Evolutionary conservation across 2,329 filamentous ascomycete genomes (phyloP).

Genomic region (Gnomoniopsis sp.): DNA sequence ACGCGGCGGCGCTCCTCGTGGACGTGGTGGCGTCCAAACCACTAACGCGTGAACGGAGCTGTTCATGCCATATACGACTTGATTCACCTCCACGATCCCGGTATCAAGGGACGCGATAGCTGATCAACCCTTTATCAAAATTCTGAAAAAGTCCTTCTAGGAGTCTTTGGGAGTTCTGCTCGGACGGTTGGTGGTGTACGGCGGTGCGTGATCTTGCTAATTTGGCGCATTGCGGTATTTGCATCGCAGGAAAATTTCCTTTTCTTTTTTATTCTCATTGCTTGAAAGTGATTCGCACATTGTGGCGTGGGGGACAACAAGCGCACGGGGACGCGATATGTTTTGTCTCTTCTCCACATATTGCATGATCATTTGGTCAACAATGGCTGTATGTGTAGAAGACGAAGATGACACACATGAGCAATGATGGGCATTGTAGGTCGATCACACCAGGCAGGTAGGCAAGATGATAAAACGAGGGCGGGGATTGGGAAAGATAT

Average conservation of each 20-base stretch:
- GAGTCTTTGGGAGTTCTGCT: constrained; percentile 19
- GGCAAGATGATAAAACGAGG: neutral
- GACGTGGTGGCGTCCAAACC: constrained; percentile 56
- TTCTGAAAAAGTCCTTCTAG: constrained; percentile 16
- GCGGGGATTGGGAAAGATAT: neutral
- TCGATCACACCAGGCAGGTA: constrained; percentile 7
- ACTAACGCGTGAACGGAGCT: constrained; percentile 44
- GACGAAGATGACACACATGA: constrained; percentile 15
- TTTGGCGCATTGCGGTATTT: constrained; percentile 18
- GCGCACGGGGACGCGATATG: neutral
- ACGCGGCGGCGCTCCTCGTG: constrained; percentile 60
- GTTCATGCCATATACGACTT: neutral
- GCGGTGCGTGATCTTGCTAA: constrained; percentile 17
- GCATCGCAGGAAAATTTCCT: constrained; percentile 17
- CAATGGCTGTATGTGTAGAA: constrained; percentile 15
- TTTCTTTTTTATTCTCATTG: neutral
- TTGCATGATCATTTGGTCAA: constrained; percentile 15
- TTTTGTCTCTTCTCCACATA: constrained; percentile 4
- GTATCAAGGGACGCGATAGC: neutral
- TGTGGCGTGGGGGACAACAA: neutral
- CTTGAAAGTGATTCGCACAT: constrained; percentile 1
- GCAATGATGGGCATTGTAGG: constrained; percentile 8
- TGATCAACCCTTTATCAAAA: constrained; percentile 5
- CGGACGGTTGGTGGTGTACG: constrained; percentile 18
- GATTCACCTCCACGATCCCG: neutral